Percentiles rank a stretch among this genome's conserved stretches.
Evolutionary conservation across 2,329 filamentous ascomycete species (phyloP).

Genomic region (Colletotrichum cuscutae): DNA sequence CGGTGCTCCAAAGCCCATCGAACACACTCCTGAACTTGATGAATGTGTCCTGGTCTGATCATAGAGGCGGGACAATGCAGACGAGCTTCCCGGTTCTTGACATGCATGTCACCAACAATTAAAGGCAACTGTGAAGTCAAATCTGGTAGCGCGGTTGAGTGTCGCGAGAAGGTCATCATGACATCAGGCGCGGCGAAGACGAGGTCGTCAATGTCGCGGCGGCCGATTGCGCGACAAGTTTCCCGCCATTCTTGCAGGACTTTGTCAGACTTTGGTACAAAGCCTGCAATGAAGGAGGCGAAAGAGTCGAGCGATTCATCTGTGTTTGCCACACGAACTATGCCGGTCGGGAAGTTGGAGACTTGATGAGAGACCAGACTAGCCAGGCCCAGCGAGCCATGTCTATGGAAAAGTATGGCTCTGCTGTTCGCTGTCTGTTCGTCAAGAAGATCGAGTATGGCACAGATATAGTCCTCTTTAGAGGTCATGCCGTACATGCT

Average conservation of each 20-base stretch:
- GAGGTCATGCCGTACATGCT: slow-evolving; percentile 71
- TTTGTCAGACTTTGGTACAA: slow-evolving; percentile 44
- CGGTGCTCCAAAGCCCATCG: slow-evolving; percentile 62
- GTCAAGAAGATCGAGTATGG: slow-evolving; percentile 58
- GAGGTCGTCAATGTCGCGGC: slow-evolving; percentile 52
- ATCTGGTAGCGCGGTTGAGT: slow-evolving; percentile 55
- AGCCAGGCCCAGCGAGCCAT: slow-evolving; percentile 52
- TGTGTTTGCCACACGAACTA: slow-evolving; percentile 54
- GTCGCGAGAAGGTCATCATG: slow-evolving; percentile 61
- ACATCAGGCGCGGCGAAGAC: slow-evolving; percentile 59
- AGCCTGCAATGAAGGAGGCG: slow-evolving; percentile 62
- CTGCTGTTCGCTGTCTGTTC: slow-evolving; percentile 50
- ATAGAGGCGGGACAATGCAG: slow-evolving; percentile 54
- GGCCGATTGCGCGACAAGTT: slow-evolving; percentile 60
- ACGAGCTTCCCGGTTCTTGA: slow-evolving; percentile 65
- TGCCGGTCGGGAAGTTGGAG: slow-evolving; percentile 57
- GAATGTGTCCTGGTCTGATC: slow-evolving; percentile 55
- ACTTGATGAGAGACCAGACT: slow-evolving; percentile 59
- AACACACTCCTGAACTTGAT: slow-evolving; percentile 65
- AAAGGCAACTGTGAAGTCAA: slow-evolving; percentile 54
- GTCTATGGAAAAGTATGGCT: slow-evolving; percentile 67
- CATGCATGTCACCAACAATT: slow-evolving; percentile 37
- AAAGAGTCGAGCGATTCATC: slow-evolving; percentile 61
- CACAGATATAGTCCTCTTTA: slow-evolving; percentile 56
- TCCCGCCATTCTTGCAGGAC: slow-evolving; percentile 57